Base-by-base conservation (phyloP, 805 yeast genomes). In the Sugiyamaella floridensis region DNA sequence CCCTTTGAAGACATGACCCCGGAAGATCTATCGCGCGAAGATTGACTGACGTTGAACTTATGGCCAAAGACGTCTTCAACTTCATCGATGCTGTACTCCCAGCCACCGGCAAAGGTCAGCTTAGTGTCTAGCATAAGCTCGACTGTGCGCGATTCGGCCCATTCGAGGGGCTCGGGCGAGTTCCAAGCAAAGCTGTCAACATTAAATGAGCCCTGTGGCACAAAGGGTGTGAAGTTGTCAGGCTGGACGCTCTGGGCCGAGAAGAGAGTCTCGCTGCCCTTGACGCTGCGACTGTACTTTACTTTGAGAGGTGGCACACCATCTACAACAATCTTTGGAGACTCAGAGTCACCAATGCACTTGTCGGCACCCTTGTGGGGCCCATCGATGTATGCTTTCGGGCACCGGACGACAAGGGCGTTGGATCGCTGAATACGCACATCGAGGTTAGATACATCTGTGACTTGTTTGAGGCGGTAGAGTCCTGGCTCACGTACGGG, bases 221-320 rank as follows among this genome's bases (percentile, higher is more conserved):
- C 43, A 11, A 67, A 65, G n/a, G 67, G 60, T 19, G 69, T 66
- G 52, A 79, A 76, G 15, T 53, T 51, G 45, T 76, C 79, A 1
- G 86, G 85, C 51, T 75, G 78, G 20, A 77, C 59, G 43, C 74
- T 69, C 45, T 76, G 76, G 50, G 77, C 78, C 32, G 67, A 65
- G 45, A 69, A 63, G 34, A 60, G 62, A 12, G 68, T 66, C 55
- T 80, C 81, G 45, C 75, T 76, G 2, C 62, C 66, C 18, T 52
- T 55, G 16, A 64, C 55, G 10, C 63, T 51, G 9, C 63, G 57
- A 40, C 69, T 69, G 62, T 83, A 84, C 43, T 73, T 71, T 37
- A 86, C 68, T 19, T 77, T 77, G 53, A 86, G 67, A 0, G 99
- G 98, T 0, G 92, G 83, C 1, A 89, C 86, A 50, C 98, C 97